Percentiles rank a stretch among this genome's conserved stretches.
These are phyloP conservation scores for Tinospora cordifolia DNA, from an alignment of 164 flowering plant species.

Conservation along the genomic window DNA sequence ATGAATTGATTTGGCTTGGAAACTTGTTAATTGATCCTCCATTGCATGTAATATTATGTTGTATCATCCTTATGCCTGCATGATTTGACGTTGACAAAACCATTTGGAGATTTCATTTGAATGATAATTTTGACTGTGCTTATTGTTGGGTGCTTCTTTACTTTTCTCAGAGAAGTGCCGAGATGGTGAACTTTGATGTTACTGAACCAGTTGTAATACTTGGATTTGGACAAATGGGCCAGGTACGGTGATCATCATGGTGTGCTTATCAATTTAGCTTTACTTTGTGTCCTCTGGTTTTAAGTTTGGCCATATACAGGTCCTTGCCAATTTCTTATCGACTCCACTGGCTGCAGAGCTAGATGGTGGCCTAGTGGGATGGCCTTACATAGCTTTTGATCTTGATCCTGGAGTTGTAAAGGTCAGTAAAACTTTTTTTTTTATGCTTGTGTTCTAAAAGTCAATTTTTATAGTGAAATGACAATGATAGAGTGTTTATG, in stretches of 20 bases:
- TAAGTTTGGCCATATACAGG: conserved; percentile 37
- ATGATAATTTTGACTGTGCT: not conserved
- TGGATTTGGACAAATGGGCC: conserved; percentile 96
- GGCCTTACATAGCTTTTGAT: conserved; percentile 93
- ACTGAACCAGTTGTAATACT: conserved; percentile 86
- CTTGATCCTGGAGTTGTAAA: conserved; percentile 76
- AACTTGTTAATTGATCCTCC: not conserved
- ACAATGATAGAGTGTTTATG: not conserved
- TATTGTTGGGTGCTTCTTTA: conserved; percentile 7
- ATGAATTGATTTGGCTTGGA: not conserved
- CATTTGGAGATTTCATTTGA: conserved; percentile 1
- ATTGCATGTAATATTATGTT: not conserved
- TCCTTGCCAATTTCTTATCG: conserved; percentile 90
- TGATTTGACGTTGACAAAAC: not conserved
- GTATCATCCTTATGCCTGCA: not conserved
- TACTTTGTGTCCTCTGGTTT: not conserved
- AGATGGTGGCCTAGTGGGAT: conserved; percentile 52
- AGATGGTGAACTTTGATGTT: conserved; percentile 56
- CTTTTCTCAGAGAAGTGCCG: conserved; percentile 47
- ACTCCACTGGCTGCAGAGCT: conserved; percentile 76
- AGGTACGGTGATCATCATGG: conserved; percentile 40
- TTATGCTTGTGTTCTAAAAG: not conserved
- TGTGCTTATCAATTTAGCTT: conserved; percentile 5
- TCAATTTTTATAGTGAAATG: not conserved
- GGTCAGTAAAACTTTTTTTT: conserved; percentile 33